These are phyloP conservation scores for Fusarium euwallaceae DNA, from an alignment of 2,329 filamentous ascomycete genomes.

Conservation along the genomic window DNA sequence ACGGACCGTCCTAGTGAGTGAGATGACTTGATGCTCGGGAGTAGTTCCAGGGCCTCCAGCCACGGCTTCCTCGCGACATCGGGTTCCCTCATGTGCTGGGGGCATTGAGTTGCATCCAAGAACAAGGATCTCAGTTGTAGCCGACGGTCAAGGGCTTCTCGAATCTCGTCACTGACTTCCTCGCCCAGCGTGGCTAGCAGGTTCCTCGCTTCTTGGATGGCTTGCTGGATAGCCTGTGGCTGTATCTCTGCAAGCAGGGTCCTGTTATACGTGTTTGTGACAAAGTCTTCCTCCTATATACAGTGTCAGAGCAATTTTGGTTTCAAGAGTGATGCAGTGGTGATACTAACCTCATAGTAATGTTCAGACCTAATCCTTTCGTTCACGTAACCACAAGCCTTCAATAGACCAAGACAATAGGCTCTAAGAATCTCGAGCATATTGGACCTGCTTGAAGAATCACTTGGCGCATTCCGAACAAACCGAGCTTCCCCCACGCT, in stretches of 20 bases:
- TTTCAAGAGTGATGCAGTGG: too few relatives aligned
- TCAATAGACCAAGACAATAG: slow-evolving; percentile 88
- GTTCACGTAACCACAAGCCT: slow-evolving; percentile 84
- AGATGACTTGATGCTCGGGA: slow-evolving; percentile 71
- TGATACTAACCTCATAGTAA: slow-evolving; percentile 80
- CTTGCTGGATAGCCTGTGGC: slow-evolving; percentile 65
- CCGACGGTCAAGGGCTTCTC: slow-evolving; percentile 72
- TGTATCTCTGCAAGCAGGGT: slow-evolving; percentile 77
- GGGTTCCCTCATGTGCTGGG: slow-evolving; percentile 59
- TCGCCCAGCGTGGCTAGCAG: slow-evolving; percentile 61
- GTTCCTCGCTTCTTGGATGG: slow-evolving; percentile 67
- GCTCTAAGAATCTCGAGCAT: slow-evolving; percentile 79
- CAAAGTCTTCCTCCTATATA: slow-evolving; percentile 91
- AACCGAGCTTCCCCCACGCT: slow-evolving; percentile 77
- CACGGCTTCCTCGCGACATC: slow-evolving; percentile 65
- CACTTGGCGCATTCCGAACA: slow-evolving; percentile 51
- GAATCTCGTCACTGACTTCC: slow-evolving; percentile 57
- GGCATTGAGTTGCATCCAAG: slow-evolving; percentile 66
- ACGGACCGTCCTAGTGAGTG: slow-evolving; percentile 74
- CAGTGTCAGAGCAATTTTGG: slow-evolving; percentile 3
- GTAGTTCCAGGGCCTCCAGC: slow-evolving; percentile 62
- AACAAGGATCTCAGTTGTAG: slow-evolving; percentile 76
- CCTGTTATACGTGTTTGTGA: slow-evolving; percentile 89
- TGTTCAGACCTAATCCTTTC: slow-evolving; percentile 83
- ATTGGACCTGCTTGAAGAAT: slow-evolving; percentile 52